Conservation (phyloP, 2,329 filamentous ascomycete species). For the Tolypocladium cylindrosporum region DNA sequence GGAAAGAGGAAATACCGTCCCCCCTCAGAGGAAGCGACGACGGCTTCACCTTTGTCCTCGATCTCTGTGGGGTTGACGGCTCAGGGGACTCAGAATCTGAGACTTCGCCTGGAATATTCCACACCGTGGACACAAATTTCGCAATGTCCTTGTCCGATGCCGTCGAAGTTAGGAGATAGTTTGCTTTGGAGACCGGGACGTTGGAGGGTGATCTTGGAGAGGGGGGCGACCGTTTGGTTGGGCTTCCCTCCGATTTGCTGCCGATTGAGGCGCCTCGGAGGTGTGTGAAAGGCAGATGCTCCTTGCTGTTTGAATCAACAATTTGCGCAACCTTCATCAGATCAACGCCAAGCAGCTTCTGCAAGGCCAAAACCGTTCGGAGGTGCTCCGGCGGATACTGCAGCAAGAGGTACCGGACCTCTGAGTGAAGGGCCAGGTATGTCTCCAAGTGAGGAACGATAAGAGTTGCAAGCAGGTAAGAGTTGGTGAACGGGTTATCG, state of each 20-base stretch:
- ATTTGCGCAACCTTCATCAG: slow-evolving; percentile 50
- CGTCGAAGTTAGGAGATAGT: slow-evolving; percentile 45
- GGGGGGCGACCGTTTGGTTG: slow-evolving; percentile 11
- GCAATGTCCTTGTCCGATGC: slow-evolving; percentile 45
- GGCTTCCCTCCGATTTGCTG: slow-evolving; percentile 12
- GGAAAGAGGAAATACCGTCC: slow-evolving; percentile 20
- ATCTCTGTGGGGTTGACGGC: slow-evolving; percentile 10
- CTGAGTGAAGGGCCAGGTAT: slow-evolving; percentile 42
- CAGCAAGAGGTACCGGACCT: slow-evolving; percentile 46
- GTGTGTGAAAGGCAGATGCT: slow-evolving; percentile 27
- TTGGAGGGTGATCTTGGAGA: slow-evolving; percentile 16
- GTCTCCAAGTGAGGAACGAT: slow-evolving; percentile 52
- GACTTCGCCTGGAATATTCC: slow-evolving; percentile 26
- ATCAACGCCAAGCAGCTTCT: slow-evolving; percentile 44
- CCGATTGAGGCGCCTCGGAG: slow-evolving; percentile 23
- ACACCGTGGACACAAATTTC: slow-evolving; percentile 42
- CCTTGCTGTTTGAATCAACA: slow-evolving; percentile 31
- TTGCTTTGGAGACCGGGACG: slow-evolving; percentile 37
- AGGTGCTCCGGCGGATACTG: slow-evolving; percentile 50
- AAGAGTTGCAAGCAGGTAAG: slow-evolving; percentile 44
- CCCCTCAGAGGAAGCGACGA: slow-evolving; percentile 13
- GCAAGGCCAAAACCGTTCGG: slow-evolving; percentile 45
- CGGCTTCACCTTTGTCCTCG: slow-evolving; percentile 11
- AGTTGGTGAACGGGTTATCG: slow-evolving; percentile 44
- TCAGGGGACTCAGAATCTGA: slow-evolving; percentile 35